Base-by-base conservation (phyloP, 805 yeast genomes). In the Wickerhamiella domercqiae region DNA sequence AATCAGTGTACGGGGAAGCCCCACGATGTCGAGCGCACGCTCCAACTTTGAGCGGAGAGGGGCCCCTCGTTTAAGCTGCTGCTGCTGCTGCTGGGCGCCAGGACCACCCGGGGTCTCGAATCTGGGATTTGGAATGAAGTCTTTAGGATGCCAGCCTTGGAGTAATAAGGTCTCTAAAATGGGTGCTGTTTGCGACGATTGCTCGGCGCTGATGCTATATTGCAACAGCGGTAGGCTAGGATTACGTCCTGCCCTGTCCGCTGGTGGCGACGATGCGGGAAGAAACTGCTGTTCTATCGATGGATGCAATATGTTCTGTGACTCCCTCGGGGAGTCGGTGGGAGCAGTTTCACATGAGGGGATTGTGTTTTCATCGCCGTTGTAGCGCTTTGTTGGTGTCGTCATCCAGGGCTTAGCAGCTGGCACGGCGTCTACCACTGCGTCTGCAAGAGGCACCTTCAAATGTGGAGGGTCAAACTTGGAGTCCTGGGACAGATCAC, bases 101-200 rank as follows among this genome's bases (percentile, higher is more conserved):
- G n/a, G n/a, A n/a, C n/a, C n/a, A n/a, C n/a, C n/a, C n/a, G n/a
- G n/a, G n/a, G n/a, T n/a, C n/a, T n/a, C n/a, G n/a, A 47, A 60
- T 24, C 26, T 9, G 26, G 26, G 26, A 13, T 24, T 24, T 24
- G 26, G 26, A 24, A 24, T 24, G 26, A 24, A 24, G 13, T 24
- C 26, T 24, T 13, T 24, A 9, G 36, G 34, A 15, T 37, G 35
- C 51, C 86, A 94, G 3, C 93, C 93, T 54, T 83, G 86, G 1
- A 81, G 78, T 70, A 87, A 72, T 95, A 93, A 84, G 57, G 90
- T 93, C 9, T 86, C 71, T 40, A 90, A 62, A 30, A 90, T 77
- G 0, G 94, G 95, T 1, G 97, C 94, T 54, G 90, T 90, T 51
- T 90, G 26, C 13, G 26, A 24, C 13, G 26, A 24, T 13, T 9